phyloP scores from a whole-genome alignment of 768 basidiomycete genomes.

The Podaxis pistillaris region DNA sequence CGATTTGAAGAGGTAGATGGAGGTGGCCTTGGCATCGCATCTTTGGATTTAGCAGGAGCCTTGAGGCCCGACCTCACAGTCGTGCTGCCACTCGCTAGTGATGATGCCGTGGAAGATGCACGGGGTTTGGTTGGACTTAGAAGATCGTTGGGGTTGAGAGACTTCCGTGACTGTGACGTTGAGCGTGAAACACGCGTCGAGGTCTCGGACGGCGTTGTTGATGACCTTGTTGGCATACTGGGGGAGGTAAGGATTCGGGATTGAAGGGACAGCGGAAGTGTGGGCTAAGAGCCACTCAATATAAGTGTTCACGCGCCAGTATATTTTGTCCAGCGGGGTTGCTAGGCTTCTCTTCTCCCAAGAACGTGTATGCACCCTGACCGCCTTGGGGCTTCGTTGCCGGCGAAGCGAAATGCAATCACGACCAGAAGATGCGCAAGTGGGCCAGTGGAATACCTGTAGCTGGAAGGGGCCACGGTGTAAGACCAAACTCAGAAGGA shows the following conservation, averaged over 20 bases:
- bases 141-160: slow-evolving; percentile 27
- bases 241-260: neutral
- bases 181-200: slow-evolving; percentile 51
- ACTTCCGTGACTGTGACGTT: slow-evolving; percentile 40
- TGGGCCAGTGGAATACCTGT: too few relatives aligned
- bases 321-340: neutral
- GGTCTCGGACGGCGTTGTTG: slow-evolving; percentile 48
- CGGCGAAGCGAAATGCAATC: neutral
- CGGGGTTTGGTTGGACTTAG: slow-evolving; percentile 48
- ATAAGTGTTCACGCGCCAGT: neutral
- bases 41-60: slow-evolving; percentile 40
- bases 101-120: slow-evolving; percentile 46
- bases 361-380: neutral
- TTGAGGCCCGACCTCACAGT: slow-evolving; percentile 41
- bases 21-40: slow-evolving; percentile 47
- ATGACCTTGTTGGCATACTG: slow-evolving; percentile 25
- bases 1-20: slow-evolving; percentile 33
- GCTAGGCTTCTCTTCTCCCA: neutral
- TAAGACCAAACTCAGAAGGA: neutral
- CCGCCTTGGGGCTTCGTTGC: neutral
- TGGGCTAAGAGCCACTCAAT: neutral
- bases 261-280: neutral
- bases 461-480: too few relatives aligned
- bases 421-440: neutral
- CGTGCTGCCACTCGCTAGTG: slow-evolving; percentile 45